Conservation (phyloP, 164 flowering plant species). For the Platanus orientalis region DNA sequence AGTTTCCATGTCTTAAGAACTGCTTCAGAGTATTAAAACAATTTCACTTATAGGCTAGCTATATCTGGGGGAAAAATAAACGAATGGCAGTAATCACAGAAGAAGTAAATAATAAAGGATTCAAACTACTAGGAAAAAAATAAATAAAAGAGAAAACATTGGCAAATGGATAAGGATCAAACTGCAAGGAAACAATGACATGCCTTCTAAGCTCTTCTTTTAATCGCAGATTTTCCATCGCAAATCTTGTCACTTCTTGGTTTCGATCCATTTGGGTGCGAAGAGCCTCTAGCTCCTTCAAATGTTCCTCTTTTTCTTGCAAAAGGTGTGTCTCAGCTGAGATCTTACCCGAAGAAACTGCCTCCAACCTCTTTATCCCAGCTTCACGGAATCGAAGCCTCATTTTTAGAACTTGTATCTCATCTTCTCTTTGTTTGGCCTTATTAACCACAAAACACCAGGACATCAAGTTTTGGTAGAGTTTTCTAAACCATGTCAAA, state of each 20-base stretch:
- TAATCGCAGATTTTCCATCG: conserved; percentile 86
- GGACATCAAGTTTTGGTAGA: too few species aligned
- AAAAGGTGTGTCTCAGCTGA: conserved; percentile 78
- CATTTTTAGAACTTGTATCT: conserved; percentile 82
- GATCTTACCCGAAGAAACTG: conserved; percentile 75
- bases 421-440: conserved; percentile 91
- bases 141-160: too few species aligned
- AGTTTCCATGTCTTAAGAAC: too few species aligned
- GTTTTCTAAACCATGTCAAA: background rate
- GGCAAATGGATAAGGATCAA: too few species aligned
- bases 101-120: too few species aligned
- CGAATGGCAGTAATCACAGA: background rate
- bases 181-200: too few species aligned
- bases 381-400: conserved; percentile 86
- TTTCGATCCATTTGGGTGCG: conserved; percentile 72
- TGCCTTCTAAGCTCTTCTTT: conserved; percentile 93
- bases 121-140: too few species aligned
- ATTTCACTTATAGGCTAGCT: too few species aligned
- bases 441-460: too few species aligned
- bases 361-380: conserved; percentile 82
- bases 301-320: conserved; percentile 74
- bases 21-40: background rate
- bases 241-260: conserved; percentile 94
- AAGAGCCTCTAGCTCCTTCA: conserved; percentile 77
- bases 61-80: too few species aligned